Evolutionary conservation across 1,284 basidiomycete genomes (phyloP), one percentile per base, ranked within the genome.

Genomic region (Exobasidium rhododendri): DNA sequence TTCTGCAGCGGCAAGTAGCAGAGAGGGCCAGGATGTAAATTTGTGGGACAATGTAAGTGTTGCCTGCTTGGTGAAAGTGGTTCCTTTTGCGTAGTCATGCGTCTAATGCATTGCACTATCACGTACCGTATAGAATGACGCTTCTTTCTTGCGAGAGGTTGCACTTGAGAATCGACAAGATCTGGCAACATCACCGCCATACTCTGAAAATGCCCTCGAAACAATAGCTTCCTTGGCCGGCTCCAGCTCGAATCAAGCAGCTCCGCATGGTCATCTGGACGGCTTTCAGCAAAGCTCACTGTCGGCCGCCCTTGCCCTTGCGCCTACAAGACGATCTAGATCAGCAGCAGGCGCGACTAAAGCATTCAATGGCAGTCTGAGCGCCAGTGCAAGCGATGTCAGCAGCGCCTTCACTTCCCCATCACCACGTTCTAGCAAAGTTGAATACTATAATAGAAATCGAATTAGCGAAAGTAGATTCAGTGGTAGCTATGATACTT

Each of bases 31-130:
- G 2, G 52, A 55, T 44, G 52, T 32, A 55, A 31, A 26, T 26
- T 32, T 55, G 29, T 55, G 52, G 52, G 52, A 55, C 29, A 55
- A 55, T 4, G 47, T 50, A 20, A 50, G 47, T 50, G 14, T 20
- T n/a, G n/a, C n/a, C n/a, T n/a, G n/a, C n/a, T n/a, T n/a, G n/a
- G n/a, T n/a, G n/a, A n/a, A n/a, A n/a, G n/a, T n/a, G n/a, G n/a
- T n/a, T n/a, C n/a, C n/a, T n/a, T n/a, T n/a, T n/a, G n/a, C n/a
- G n/a, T n/a, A n/a, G n/a, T n/a, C n/a, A n/a, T n/a, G n/a, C n/a
- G n/a, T n/a, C n/a, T n/a, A n/a, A n/a, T n/a, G n/a, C n/a, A n/a
- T n/a, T n/a, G n/a, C n/a, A n/a, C n/a, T n/a, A n/a, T n/a, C n/a
- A n/a, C n/a, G n/a, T n/a, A n/a, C n/a, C n/a, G n/a, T n/a, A n/a